Conservation (phyloP, 2,329 filamentous ascomycete genomes). For the Clonostachys rhizophaga region DNA sequence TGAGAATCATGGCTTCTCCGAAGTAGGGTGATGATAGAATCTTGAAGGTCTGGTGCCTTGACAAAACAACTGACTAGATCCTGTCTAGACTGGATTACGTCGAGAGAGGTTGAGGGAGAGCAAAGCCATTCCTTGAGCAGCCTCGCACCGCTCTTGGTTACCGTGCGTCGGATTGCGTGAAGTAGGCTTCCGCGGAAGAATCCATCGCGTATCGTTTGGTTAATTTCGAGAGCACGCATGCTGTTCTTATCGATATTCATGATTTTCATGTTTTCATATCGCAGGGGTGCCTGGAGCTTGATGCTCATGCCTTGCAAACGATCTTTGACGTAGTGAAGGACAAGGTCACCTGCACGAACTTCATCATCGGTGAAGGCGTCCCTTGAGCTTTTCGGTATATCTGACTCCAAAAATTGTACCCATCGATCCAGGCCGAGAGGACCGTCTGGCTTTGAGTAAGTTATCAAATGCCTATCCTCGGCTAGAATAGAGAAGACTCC, state of each 20-base stretch:
- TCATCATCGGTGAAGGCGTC: conserved; percentile 63
- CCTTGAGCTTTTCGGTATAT: conserved; percentile 49
- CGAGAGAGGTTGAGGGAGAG: conserved; percentile 83
- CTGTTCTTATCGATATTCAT: conserved; percentile 94
- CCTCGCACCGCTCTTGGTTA: conserved; percentile 85
- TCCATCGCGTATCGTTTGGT: conserved; percentile 78
- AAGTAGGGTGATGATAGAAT: conserved; percentile 64
- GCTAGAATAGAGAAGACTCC: conserved; percentile 63
- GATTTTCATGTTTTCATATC: conserved; percentile 68
- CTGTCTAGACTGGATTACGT: conserved; percentile 72
- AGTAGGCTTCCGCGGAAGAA: conserved; percentile 77
- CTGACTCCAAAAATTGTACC: conserved; percentile 71
- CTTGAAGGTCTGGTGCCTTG: conserved; percentile 59
- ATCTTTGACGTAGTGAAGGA: conserved; percentile 81
- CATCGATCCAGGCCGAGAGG: conserved; percentile 57
- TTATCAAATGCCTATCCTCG: conserved; percentile 72
- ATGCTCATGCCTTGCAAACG: conserved; percentile 73
- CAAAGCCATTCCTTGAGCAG: conserved; percentile 82
- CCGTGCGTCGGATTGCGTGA: conserved; percentile 83
- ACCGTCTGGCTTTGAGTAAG: conserved; percentile 54
- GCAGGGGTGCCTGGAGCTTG: conserved; percentile 77
- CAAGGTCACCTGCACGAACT: conserved; percentile 68
- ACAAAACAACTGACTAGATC: conserved; percentile 78
- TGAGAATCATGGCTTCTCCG: conserved; percentile 79
- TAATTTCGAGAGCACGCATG: conserved; percentile 82